Base-by-base conservation (phyloP, 306 rosid genomes). In the Medicago lupulina region DNA sequence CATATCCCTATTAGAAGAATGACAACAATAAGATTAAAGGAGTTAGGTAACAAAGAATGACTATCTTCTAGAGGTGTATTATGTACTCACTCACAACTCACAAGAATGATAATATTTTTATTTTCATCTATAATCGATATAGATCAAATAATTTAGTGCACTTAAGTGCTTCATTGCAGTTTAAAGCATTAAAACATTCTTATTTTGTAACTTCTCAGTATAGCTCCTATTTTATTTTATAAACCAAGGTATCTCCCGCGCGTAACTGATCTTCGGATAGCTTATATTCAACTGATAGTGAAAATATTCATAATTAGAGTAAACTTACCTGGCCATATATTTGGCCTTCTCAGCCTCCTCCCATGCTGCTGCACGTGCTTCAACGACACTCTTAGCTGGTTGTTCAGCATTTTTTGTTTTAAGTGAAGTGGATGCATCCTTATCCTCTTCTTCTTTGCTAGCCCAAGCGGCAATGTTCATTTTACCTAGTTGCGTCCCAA, bases 391-490 rank as follows among this genome's bases (percentile, higher is more conserved):
- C 80, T 84, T 86, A 40, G 85, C 79, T 11, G 50, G 83, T 40
- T 77, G 80, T 74, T 81, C 91, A 16, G 80, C 75, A 69, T 83
- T 64, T 78, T 84, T 68, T 72, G 59, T 82, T 85, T 91, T 88
- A 51, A 85, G 81, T 4, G 97, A 90, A 5, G 93, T 82, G 12
- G 98, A 94, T 49, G 97, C 93, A 88, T 85, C 96, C 57, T 85
- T 94, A 66, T 91, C 97, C 82, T 90, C 97, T 53, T 89, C 98
- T 78, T 87, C 95, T 83, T 89, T 94, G 89, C 96, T 90, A 85
- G 98, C 98, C 98, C 98, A 94, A 17, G 98, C 97, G 80, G 98
- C 96, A 80, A 94, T 94, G 81, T 90, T 94, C 85, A 81, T 83
- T 87, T 94, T 94, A 74, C 98, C 98, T 55, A 94, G 82, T 81